These are phyloP conservation scores for Neurospora sp. DNA, from an alignment of 2,329 filamentous ascomycete genomes.

Conservation along the genomic window DNA sequence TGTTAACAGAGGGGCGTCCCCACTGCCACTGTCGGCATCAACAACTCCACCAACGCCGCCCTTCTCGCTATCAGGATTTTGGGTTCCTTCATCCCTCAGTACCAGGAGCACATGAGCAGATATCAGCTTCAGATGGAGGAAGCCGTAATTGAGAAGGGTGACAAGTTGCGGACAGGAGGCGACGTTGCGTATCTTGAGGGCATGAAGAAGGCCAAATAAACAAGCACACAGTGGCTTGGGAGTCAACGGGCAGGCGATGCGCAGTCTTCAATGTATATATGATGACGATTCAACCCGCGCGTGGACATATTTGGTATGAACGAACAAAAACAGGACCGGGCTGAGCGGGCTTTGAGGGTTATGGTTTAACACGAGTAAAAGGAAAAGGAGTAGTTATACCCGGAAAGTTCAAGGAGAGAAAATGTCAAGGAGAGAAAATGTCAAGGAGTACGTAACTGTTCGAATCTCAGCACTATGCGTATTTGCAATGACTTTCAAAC, in stretches of 20 bases:
- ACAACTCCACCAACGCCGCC: conserved; percentile 70
- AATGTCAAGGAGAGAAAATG: neutral
- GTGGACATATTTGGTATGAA: neutral
- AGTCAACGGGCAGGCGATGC: neutral
- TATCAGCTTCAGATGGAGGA: conserved; percentile 54
- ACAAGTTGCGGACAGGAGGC: conserved; percentile 43
- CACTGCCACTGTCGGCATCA: conserved; percentile 67
- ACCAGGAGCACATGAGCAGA: conserved; percentile 45
- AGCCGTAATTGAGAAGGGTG: conserved; percentile 55
- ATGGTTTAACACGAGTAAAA: neutral
- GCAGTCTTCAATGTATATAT: neutral
- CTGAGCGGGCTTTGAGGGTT: neutral
- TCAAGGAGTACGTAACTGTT: neutral
- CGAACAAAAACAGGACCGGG: neutral
- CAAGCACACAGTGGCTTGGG: neutral
- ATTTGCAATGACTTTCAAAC: neutral
- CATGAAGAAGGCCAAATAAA: conserved; percentile 27
- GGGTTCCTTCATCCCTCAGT: conserved; percentile 43
- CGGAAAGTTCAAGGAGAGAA: neutral
- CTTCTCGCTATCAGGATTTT: conserved; percentile 61
- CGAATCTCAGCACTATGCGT: neutral
- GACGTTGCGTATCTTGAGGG: conserved; percentile 38
- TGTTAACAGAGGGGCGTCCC: conserved; percentile 47
- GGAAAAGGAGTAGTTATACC: neutral
- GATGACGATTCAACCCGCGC: neutral